A percentile compares a stretch with the other conserved stretches of the same genome.
phyloP scores from a whole-genome alignment of 2,329 filamentous ascomycete genomes.

The Graphilbum fragrans region DNA sequence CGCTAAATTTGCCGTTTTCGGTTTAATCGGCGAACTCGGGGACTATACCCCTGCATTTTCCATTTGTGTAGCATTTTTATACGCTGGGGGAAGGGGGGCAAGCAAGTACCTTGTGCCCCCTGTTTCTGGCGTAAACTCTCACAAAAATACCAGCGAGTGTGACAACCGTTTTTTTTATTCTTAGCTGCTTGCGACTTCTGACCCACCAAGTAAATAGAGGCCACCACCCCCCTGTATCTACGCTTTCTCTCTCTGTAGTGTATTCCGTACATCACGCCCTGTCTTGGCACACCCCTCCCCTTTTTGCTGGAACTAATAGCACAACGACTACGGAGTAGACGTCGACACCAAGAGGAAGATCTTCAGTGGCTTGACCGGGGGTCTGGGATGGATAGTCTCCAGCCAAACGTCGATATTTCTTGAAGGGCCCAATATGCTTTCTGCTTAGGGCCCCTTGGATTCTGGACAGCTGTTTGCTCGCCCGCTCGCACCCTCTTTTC shows the following conservation, averaged over 20 bases:
- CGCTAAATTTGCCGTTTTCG: slow-evolving; percentile 2
- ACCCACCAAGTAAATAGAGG: neutral
- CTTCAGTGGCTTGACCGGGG: neutral
- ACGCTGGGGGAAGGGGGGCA: neutral
- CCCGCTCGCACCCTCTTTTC: too few relatives aligned
- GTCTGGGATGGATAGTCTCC: neutral
- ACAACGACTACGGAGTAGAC: too few relatives aligned
- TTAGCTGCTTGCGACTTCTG: neutral
- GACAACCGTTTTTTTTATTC: neutral
- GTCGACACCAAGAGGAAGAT: neutral
- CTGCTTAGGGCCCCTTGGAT: too few relatives aligned
- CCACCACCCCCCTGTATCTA: neutral
- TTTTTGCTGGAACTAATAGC: too few relatives aligned
- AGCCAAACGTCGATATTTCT: too few relatives aligned
- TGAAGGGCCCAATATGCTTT: too few relatives aligned
- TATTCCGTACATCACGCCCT: too few relatives aligned
- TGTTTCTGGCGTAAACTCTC: neutral
- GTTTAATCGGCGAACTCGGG: neutral
- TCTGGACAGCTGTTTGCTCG: too few relatives aligned
- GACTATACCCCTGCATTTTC: neutral
- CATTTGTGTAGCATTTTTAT: neutral
- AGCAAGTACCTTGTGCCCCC: neutral
- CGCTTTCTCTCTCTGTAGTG: too few relatives aligned
- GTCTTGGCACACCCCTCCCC: too few relatives aligned
- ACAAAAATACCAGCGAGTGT: neutral